phyloP scores from a whole-genome alignment of 169 alveolate species.

The Amoebophrya sp. region DNA sequence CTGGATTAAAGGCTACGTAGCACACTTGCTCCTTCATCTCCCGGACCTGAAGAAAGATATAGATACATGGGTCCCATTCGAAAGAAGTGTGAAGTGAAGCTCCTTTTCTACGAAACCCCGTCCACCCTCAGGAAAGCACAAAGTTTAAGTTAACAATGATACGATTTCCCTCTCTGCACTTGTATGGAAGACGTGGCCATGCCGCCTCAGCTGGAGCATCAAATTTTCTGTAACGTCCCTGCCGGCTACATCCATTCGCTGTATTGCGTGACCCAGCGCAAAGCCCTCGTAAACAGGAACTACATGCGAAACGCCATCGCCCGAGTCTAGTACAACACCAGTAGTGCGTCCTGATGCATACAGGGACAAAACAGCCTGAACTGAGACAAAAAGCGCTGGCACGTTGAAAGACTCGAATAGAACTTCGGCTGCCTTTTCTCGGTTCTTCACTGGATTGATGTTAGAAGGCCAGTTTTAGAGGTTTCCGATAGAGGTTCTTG shows the following conservation, averaged over 20 bases:
- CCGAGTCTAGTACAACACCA: conserved; percentile 96
- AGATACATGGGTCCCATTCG: no score
- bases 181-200: conserved; percentile 49
- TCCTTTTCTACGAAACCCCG: neutral
- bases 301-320: conserved; percentile 97
- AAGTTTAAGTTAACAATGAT: neutral
- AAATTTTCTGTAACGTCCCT: conserved; percentile 81
- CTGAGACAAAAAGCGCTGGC: conserved; percentile 48
- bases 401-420: conserved; percentile 69
- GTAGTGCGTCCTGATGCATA: conserved; percentile 97
- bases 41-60: conserved; percentile 63
- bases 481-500: no score
- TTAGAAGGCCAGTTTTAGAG: no score
- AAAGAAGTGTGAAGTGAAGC: neutral
- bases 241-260: conserved; percentile 90
- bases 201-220: conserved; percentile 38
- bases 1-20: conserved; percentile 78
- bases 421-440: conserved; percentile 93
- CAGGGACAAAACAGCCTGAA: conserved; percentile 90
- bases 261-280: conserved; percentile 79
- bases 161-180: neutral
- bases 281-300: conserved; percentile 98
- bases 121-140: neutral
- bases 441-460: conserved; percentile 91
- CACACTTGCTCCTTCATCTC: conserved; percentile 92